Conservation (phyloP, 441 rosid genomes). For the Sinapis alba region DNA sequence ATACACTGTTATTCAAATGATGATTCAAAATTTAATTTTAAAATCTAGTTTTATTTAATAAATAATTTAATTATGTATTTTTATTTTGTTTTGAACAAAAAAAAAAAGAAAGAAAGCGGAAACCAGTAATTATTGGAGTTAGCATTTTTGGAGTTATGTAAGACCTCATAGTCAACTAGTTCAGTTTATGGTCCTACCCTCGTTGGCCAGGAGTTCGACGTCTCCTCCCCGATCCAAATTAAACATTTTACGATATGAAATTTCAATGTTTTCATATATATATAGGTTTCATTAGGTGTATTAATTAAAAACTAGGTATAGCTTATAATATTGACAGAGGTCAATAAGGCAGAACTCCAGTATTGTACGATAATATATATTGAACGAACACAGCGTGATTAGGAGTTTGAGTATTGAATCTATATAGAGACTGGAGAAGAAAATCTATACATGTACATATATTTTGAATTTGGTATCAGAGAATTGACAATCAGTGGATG, state of each 20-base stretch:
- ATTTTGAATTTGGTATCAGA: background rate
- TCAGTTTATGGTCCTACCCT: constrained; percentile 9
- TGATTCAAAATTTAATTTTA: too few relatives aligned
- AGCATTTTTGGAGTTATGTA: constrained; percentile 10
- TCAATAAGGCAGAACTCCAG: background rate
- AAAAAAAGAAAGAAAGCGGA: too few relatives aligned
- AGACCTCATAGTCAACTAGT: background rate
- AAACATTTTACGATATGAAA: background rate
- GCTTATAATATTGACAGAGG: background rate
- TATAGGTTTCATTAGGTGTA: background rate
- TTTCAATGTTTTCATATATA: background rate
- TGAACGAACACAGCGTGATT: background rate
- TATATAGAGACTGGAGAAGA: background rate
- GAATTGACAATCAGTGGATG: constrained; percentile 27
- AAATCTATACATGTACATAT: background rate
- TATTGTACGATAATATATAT: background rate
- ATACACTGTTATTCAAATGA: too few relatives aligned
- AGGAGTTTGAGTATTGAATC: background rate
- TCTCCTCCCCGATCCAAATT: too few relatives aligned
- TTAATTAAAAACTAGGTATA: background rate
- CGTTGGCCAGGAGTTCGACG: constrained; percentile 7
- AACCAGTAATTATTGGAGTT: background rate
- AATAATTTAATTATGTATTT: too few relatives aligned
- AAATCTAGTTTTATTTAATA: too few relatives aligned
- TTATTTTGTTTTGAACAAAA: too few relatives aligned